These are phyloP conservation scores for Chamaecyparis obtusa DNA, from an alignment of 75 land plant genomes.

Conservation along the genomic window DNA sequence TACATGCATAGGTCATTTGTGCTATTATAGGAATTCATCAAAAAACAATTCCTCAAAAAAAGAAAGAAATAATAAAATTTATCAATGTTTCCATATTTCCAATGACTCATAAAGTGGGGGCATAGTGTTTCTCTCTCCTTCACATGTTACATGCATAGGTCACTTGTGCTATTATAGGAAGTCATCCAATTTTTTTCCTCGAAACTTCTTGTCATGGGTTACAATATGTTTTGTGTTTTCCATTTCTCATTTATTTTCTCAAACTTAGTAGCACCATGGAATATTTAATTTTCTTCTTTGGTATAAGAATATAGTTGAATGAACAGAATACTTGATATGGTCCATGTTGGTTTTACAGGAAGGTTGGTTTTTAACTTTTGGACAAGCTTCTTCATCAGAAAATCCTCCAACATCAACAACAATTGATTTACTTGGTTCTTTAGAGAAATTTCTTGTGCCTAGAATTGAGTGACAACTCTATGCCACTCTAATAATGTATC, in stretches of 20 bases:
- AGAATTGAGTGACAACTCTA: conserved; percentile 25
- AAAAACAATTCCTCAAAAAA: too few relatives aligned
- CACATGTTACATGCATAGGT: neutral
- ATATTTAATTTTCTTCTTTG: neutral
- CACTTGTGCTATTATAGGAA: neutral
- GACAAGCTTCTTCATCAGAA: conserved; percentile 27
- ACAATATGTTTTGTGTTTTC: neutral
- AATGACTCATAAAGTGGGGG: neutral
- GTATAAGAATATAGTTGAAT: neutral
- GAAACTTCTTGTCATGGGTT: neutral
- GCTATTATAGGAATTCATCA: too few relatives aligned
- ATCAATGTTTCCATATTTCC: neutral
- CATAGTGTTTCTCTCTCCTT: neutral
- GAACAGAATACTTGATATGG: neutral
- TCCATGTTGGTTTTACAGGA: conserved; percentile 8
- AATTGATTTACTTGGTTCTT: conserved; percentile 16
- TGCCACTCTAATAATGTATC: conserved; percentile 20
- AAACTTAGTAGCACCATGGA: neutral
- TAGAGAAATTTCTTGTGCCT: conserved; percentile 58
- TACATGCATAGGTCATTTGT: too few relatives aligned
- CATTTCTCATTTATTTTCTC: neutral
- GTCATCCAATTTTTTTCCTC: neutral
- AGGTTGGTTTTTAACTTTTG: neutral
- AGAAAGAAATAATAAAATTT: neutral
- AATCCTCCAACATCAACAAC: conserved; percentile 30